A percentile compares a stretch with the other conserved stretches of the same genome.
Conservation (phyloP, 495 filamentous ascomycete genomes). For the Rhizodiscina lignyota region DNA sequence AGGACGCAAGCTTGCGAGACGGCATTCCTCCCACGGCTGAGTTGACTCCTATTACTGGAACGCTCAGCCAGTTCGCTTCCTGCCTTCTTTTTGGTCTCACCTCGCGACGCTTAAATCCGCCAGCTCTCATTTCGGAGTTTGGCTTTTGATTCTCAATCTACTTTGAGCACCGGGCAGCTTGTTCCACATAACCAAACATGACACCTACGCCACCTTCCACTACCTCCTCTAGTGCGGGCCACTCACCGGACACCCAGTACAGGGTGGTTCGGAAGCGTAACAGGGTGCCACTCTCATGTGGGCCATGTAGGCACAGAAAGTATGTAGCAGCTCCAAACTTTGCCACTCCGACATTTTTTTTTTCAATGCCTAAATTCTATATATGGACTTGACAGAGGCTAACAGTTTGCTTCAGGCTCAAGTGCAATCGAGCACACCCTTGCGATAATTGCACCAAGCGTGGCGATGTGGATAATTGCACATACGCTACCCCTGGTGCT, state of each 20-base stretch:
- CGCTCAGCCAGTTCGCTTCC: too few relatives aligned
- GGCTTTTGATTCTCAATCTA: too few relatives aligned
- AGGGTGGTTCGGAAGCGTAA: slow-evolving; percentile 89
- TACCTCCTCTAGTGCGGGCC: slow-evolving; percentile 53
- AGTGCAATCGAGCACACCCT: slow-evolving; percentile 84
- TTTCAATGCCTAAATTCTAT: neutral
- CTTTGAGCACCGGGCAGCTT: neutral
- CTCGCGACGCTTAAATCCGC: slow-evolving; percentile 1
- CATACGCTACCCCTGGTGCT: slow-evolving; percentile 64
- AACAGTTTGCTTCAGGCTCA: slow-evolving; percentile 36
- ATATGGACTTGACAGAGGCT: too few relatives aligned
- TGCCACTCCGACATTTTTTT: neutral
- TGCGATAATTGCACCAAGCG: slow-evolving; percentile 95
- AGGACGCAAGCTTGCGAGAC: too few relatives aligned
- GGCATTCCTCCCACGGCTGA: too few relatives aligned
- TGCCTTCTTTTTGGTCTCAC: slow-evolving; percentile 2
- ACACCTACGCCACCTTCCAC: slow-evolving; percentile 86
- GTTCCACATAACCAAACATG: slow-evolving; percentile 44
- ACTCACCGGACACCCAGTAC: slow-evolving; percentile 76
- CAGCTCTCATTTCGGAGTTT: slow-evolving; percentile 9
- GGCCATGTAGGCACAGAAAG: slow-evolving; percentile 88
- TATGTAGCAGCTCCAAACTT: slow-evolving; percentile 28
- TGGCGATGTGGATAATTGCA: slow-evolving; percentile 67
- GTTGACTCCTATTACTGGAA: too few relatives aligned
- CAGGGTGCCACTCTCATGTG: slow-evolving; percentile 85